Base-by-base conservation (phyloP, 73 alveolate species). In the Tetrahymena thermophila region DNA sequence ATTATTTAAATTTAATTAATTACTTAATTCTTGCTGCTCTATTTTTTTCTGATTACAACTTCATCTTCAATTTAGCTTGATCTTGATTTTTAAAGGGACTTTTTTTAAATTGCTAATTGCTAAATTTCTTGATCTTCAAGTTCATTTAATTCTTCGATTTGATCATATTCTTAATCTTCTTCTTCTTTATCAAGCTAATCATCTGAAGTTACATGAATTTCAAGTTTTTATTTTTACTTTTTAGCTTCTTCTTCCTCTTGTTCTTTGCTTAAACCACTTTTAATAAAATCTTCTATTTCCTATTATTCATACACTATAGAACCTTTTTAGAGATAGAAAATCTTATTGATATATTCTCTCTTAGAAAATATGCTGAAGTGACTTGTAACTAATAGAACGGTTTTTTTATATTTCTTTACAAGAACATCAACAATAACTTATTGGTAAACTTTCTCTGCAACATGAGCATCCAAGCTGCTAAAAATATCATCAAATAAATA, bases 401-500 rank as follows among this genome's bases (percentile, higher is more conserved):
- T 94, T 55, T 97, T 96, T 1, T 71, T 71, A 25, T 98, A 97
- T 96, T 97, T 97, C 28, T 96, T 97, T 56, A 95, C 93, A 85
- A 98, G 95, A 84, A 95, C 85, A 34, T 95, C 96, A 94, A 96
- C 95, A 43, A 98, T 96, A 93, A 97, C 97, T 93, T 93, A 94
- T 50, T 98, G 93, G 37, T 96, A 97, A 34, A 98, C 98, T 84
- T 95, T 94, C 56, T 95, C 97, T 40, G 98, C 99, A 7, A 97
- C 99, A 94, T 96, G 96, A 44, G 96, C 96, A 95, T 98, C 99
- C 85, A 98, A 95, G 23, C 99, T 97, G 35, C 98, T 96, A 34
- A 98, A 96, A 58, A 98, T 98, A 94, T 98, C 99, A 98, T 98
- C 99, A 93, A 98, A 97, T 35, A 98, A 93, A 97, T 97, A 97